Base-by-base conservation (phyloP, 805 yeast genomes). In the Schwanniomyces yamadae region DNA sequence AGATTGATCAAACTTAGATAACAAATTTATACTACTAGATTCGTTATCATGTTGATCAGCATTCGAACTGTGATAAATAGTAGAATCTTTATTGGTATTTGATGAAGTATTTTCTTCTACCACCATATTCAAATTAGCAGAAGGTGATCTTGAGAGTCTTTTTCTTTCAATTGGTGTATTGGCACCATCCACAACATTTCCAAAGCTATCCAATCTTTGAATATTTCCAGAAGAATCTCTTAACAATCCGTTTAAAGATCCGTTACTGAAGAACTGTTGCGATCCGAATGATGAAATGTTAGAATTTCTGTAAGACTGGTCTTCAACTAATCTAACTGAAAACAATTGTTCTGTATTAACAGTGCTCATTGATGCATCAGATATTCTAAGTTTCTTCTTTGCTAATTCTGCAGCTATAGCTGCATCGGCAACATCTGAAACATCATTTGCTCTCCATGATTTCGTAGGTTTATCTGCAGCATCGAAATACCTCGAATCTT, bases 311-410 rank as follows among this genome's bases (percentile, higher is more conserved):
- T 44, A 26, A n/a, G 59, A 51, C 22, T 44, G 37, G 36, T 81
- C 84, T 24, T 82, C 84, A 3, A 84, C 88, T 27, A 88, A 68
- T 50, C 88, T 75, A 24, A 89, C 87, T 4, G 86, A 83, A 52
- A 88, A 73, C 31, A 89, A 72, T 54, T 87, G 91, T 33, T 82
- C 86, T 1, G 96, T 87, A 21, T 90, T 80, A 22, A 90, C 90
- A 0, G 96, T 88, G 18, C 88, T 89, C 39, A 84, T 51, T 0
- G 96, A 85, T 24, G 74, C 75, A 37, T 78, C 69, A 7, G 95
- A 82, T 23, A 76, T 80, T 55, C 91, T 76, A 82, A 82, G 50
- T 74, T 66, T 48, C 69, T 58, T 30, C 46, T 54, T 20, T 49
- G 29, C 55, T 1, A 52, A 37, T 12, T 35, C 40, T 12, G 39